Evolutionary conservation across 352 stramenopile genomes (phyloP), one percentile per base, ranked within the genome.

Genomic region (Pythium guiyangense): DNA sequence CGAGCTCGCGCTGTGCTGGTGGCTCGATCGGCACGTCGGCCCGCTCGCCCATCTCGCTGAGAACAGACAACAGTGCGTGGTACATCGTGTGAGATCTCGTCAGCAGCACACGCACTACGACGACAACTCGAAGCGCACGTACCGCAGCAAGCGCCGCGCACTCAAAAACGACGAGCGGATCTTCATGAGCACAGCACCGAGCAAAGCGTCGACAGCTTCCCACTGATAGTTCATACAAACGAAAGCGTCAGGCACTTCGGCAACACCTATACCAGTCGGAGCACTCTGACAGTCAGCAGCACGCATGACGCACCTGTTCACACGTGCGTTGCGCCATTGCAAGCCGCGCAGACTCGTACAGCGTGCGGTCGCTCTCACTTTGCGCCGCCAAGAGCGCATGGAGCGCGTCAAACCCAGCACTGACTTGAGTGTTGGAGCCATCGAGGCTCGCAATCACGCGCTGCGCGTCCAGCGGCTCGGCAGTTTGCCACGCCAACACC

Each of bases 11-110:
- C 65, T 99, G 96, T 56, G 83, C 75, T 1, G 78, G 70, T 25
- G 96, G 96, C 65, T 99, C 96, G 55, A 99, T 95, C 2, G 90
- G 92, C 31, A 98, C 96, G 15, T 70, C 74, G 14, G 96, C 93
- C 20, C 69, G 57, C 26, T 83, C 75, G 25, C 96, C 95, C 89
- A 99, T 98, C 48, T 85, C 65, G 35, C 79, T 90, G 45, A 2
- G 25, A 1, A 22, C 31, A 37, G 1, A 10, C 6, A 10, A n/a
- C 8, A 42, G 20, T 42, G 20, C 25, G 25, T 12, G 3, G 11
- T 2, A 0, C 39, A 20, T 20, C 14, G 14, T 14, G 4, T 8
- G 2, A 45, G 39, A 9, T 6, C 39, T 10, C 39, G 14, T 18
- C 44, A 47, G 20, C n/a, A 47, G 42, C 42, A 4, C 18, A 18